These are phyloP conservation scores for Sporisorium reilianum DNA, from an alignment of 1,284 basidiomycete species.

Conservation along the genomic window DNA sequence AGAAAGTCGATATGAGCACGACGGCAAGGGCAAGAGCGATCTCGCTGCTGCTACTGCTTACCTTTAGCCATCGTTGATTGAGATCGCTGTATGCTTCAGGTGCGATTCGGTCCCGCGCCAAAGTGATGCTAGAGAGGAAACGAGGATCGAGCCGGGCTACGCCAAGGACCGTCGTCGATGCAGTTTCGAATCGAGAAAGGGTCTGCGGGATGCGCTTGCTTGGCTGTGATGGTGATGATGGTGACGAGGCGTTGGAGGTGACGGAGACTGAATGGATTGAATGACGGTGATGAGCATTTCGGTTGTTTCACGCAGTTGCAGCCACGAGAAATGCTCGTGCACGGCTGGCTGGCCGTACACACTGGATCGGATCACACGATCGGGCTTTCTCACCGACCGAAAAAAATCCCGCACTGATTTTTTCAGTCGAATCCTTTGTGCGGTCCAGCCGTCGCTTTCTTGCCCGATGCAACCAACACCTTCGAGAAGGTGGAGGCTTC, in stretches of 20 bases:
- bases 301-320: constrained; percentile 6
- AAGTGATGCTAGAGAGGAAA: not conserved
- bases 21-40: not conserved
- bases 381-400: constrained; percentile 7
- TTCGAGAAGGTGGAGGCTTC: not conserved
- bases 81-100: not conserved
- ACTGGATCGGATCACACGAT: constrained; percentile 27
- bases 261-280: not conserved
- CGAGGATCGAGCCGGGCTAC: not conserved
- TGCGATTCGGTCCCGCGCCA: not conserved
- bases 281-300: not conserved
- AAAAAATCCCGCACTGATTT: not conserved
- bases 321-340: constrained; percentile 7
- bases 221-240: not conserved
- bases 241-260: not conserved
- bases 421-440: not conserved
- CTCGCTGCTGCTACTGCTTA: not conserved
- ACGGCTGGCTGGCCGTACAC: not conserved
- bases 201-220: not conserved
- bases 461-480: not conserved
- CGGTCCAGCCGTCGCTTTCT: not conserved
- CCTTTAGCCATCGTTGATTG: constrained; percentile 37
- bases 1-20: not conserved
- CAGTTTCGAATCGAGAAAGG: not conserved
- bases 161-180: not conserved